phyloP scores from a whole-genome alignment of 2,329 filamentous ascomycete species.

The Colletotrichum costaricense region DNA sequence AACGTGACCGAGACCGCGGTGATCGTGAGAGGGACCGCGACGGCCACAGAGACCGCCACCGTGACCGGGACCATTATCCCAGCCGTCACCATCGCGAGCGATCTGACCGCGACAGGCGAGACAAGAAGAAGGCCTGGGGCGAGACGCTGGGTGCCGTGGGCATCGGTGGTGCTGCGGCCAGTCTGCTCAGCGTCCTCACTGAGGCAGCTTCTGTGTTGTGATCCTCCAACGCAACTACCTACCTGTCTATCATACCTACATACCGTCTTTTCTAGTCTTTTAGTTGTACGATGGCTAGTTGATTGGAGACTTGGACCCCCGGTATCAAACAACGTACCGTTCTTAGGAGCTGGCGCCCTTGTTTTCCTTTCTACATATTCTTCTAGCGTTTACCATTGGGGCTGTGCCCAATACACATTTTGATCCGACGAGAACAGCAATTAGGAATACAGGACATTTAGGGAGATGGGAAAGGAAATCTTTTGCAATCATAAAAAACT shows the following conservation, averaged over 20 bases:
- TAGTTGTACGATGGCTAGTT: neutral
- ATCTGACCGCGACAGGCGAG: constrained; percentile 42
- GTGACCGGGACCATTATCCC: constrained; percentile 52
- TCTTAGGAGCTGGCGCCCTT: neutral
- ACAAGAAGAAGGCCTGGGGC: constrained; percentile 60
- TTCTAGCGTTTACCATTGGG: neutral
- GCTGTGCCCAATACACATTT: constrained; percentile 19
- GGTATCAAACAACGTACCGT: constrained; percentile 4
- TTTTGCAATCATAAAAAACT: neutral
- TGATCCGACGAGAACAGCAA: neutral
- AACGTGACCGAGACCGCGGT: constrained; percentile 46
- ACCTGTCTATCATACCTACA: neutral
- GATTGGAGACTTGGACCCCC: neutral
- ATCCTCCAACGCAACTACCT: neutral
- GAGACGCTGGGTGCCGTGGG: constrained; percentile 68
- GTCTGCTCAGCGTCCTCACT: constrained; percentile 66
- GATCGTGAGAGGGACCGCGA: constrained; percentile 46
- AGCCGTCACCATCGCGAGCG: constrained; percentile 44
- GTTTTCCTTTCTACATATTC: neutral
- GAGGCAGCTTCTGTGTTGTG: constrained; percentile 60
- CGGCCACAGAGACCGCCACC: constrained; percentile 46
- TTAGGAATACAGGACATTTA: constrained; percentile 19
- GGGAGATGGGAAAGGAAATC: neutral
- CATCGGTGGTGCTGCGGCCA: constrained; percentile 70
- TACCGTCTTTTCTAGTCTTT: neutral